Conservation (phyloP, 179 eudicot species). For the Gypsophila paniculata region DNA sequence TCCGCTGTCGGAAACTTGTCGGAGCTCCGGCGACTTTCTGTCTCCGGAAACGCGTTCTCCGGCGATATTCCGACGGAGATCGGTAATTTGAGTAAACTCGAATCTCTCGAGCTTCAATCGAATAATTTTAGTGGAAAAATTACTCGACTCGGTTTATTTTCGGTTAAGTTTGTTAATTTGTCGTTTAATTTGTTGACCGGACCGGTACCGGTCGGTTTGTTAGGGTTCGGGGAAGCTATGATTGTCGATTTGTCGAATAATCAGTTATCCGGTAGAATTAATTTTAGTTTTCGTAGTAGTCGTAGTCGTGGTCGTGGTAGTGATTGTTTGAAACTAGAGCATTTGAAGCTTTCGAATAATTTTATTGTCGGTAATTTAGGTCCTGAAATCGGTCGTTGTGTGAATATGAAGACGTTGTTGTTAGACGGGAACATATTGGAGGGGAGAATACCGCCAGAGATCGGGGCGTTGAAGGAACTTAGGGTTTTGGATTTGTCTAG, state of each 20-base stretch:
- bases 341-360: constrained; percentile 51
- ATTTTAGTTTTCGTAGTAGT: no score
- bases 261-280: constrained; percentile 35
- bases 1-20: constrained; percentile 36
- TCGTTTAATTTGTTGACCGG: constrained; percentile 44
- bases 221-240: constrained; percentile 34
- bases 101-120: constrained; percentile 42
- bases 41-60: constrained; percentile 30
- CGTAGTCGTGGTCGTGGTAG: no score
- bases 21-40: constrained; percentile 35
- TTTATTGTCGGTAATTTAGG: constrained; percentile 39
- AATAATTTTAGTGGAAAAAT: constrained; percentile 39
- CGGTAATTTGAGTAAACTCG: constrained; percentile 25
- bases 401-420: constrained; percentile 43
- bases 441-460: constrained; percentile 43
- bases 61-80: constrained; percentile 43
- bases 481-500: constrained; percentile 53
- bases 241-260: constrained; percentile 52
- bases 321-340: constrained; percentile 33
- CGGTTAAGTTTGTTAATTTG: constrained; percentile 40
- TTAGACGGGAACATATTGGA: constrained; percentile 50
- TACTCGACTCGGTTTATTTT: constrained; percentile 26
- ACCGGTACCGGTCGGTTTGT: constrained; percentile 30
- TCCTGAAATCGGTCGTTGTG: constrained; percentile 36
- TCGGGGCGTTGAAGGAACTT: constrained; percentile 40